Evolutionary conservation across 208 protist species (phyloP).

Genomic region (Phytomonas sp.): DNA sequence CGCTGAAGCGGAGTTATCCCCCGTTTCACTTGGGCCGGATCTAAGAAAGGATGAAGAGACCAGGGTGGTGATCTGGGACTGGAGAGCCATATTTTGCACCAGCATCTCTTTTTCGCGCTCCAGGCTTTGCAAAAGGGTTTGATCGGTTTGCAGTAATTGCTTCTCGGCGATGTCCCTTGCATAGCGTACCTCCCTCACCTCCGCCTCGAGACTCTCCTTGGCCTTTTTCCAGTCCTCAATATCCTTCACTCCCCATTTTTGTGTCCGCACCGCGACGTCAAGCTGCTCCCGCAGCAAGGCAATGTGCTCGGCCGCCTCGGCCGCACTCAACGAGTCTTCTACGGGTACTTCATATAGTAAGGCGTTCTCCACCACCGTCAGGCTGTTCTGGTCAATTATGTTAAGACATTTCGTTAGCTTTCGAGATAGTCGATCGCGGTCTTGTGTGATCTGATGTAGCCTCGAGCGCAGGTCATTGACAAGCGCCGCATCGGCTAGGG

Average conservation of each 20-base stretch:
- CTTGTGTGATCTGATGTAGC: constrained; percentile 23
- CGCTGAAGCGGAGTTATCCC: background rate
- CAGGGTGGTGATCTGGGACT: constrained; percentile 32
- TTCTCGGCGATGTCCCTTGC: background rate
- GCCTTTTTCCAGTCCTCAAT: constrained; percentile 15
- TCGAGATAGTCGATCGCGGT: constrained; percentile 32
- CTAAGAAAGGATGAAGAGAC: background rate
- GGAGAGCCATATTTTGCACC: constrained; percentile 28
- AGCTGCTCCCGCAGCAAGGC: constrained; percentile 44
- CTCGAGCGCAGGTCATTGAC: constrained; percentile 38
- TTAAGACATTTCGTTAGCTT: constrained; percentile 33
- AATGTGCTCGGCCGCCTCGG: constrained; percentile 60
- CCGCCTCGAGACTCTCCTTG: constrained; percentile 17
- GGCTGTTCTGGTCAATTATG: constrained; percentile 68
- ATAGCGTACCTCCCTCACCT: background rate
- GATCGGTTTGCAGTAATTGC: background rate
- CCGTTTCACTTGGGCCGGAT: background rate
- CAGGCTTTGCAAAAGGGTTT: constrained; percentile 28
- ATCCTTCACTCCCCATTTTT: constrained; percentile 19
- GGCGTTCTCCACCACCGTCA: constrained; percentile 58
- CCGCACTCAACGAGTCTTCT: constrained; percentile 54
- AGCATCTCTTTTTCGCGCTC: constrained; percentile 31
- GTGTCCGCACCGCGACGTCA: constrained; percentile 27
- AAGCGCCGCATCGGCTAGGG: constrained; percentile 51
- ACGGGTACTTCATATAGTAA: constrained; percentile 62